Conservation (phyloP, 176 grass and related monocot species). For the Coix lacrymajobi region DNA sequence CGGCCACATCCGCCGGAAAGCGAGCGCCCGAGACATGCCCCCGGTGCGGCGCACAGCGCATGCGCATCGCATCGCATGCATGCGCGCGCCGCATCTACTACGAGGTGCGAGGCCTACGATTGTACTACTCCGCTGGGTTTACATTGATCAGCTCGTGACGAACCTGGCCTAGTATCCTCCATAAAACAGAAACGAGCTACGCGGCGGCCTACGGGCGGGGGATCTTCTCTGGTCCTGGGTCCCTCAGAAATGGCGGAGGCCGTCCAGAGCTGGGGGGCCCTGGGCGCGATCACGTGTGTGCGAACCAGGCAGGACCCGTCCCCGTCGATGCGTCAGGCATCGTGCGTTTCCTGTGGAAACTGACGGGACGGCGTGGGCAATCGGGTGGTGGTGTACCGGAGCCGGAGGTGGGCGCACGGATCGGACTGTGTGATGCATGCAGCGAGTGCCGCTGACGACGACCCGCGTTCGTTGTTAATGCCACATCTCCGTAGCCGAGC, state of each 20-base stretch:
- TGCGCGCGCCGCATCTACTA: background rate
- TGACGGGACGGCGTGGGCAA: background rate
- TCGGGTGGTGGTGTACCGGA: too few relatives aligned
- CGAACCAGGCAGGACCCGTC: background rate
- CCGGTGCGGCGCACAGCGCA: background rate
- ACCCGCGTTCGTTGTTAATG: background rate
- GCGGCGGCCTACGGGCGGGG: background rate
- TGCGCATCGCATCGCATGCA: too few relatives aligned
- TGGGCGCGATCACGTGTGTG: background rate
- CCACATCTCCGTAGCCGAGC: background rate
- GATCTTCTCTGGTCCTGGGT: background rate
- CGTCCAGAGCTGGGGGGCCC: background rate
- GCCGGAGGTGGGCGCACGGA: background rate
- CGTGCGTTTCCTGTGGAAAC: background rate
- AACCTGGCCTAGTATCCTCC: background rate
- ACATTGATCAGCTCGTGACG: background rate
- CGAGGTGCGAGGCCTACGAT: conserved; percentile 5
- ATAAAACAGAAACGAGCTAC: background rate
- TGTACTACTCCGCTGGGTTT: background rate
- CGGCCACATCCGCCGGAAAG: background rate
- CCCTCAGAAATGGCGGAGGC: background rate
- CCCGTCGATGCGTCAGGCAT: background rate
- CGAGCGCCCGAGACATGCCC: background rate
- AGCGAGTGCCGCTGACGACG: background rate
- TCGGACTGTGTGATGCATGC: background rate